phyloP scores from a whole-genome alignment of 129 eudicot genomes.

The Solidago caesia region DNA sequence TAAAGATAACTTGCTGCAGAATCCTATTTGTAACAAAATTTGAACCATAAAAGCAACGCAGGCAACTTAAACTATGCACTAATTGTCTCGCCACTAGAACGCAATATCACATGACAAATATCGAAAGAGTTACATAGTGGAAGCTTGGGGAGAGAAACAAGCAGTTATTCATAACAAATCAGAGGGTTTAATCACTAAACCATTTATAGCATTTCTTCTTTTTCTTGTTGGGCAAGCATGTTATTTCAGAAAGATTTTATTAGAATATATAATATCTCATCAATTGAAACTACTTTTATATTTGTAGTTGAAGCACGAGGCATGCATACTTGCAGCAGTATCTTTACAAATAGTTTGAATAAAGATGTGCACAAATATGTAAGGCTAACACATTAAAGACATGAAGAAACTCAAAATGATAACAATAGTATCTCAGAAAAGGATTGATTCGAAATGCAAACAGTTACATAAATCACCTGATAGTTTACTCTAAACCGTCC shows the following conservation, averaged over 20 bases:
- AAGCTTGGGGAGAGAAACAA: background rate
- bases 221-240: constrained; percentile 4
- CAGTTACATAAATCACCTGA: constrained; percentile 51
- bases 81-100: too few relatives aligned
- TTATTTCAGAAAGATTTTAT: background rate
- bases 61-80: too few relatives aligned
- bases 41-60: too few relatives aligned
- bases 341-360: constrained; percentile 1
- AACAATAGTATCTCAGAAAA: background rate
- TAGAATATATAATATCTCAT: background rate
- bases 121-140: background rate
- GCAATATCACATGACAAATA: too few relatives aligned
- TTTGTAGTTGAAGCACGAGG: constrained; percentile 3
- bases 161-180: background rate
- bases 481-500: constrained; percentile 94
- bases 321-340: background rate
- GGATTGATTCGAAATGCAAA: constrained; percentile 1
- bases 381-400: background rate
- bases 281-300: background rate
- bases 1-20: too few relatives aligned
- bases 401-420: constrained; percentile 1
- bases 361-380: background rate
- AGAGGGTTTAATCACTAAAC: background rate
- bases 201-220: background rate
- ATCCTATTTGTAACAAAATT: too few relatives aligned